Evolutionary conservation across 192 early-diverging fungal genomes (phyloP).

Genomic region (Umbelopsis sp.): DNA sequence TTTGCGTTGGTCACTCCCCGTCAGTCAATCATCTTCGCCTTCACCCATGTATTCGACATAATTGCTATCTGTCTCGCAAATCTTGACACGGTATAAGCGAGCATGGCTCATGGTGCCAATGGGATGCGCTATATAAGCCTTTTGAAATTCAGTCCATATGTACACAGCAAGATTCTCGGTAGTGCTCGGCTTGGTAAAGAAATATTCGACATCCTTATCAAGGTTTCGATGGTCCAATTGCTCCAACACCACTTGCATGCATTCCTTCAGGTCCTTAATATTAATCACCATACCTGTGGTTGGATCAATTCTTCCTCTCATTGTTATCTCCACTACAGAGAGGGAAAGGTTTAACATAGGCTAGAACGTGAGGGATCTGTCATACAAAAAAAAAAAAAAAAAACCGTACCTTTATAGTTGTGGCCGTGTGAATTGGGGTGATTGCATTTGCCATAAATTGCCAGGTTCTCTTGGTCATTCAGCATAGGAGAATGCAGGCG

Average conservation of each 20-base stretch:
- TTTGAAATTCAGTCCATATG: conserved; percentile 69
- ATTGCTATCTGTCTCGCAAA: conserved; percentile 76
- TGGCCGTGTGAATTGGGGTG: conserved; percentile 84
- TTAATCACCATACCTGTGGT: conserved; percentile 89
- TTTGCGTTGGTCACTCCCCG: too few relatives aligned
- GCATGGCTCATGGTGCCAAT: conserved; percentile 20
- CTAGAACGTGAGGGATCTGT: not conserved
- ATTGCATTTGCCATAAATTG: conserved; percentile 90
- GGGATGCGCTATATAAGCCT: conserved; percentile 24
- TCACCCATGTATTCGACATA: conserved; percentile 72
- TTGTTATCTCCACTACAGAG: conserved; percentile 64
- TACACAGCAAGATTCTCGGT: conserved; percentile 90
- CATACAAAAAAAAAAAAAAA: not conserved
- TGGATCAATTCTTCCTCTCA: conserved; percentile 76
- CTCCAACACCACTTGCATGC: conserved; percentile 78
- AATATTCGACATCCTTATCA: conserved; percentile 83
- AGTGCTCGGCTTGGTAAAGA: conserved; percentile 71
- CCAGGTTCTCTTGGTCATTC: conserved; percentile 70
- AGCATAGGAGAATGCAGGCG: conserved; percentile 79
- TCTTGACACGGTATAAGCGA: conserved; percentile 57
- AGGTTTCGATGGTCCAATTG: conserved; percentile 87
- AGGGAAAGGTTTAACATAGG: not conserved
- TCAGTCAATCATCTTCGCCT: conserved; percentile 31
- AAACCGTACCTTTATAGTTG: conserved; percentile 75
- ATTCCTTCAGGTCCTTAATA: conserved; percentile 76